Percentiles rank a stretch among this genome's conserved stretches.
Conservation (phyloP, 495 filamentous ascomycete species). For the Cudoniella acicularis region DNA sequence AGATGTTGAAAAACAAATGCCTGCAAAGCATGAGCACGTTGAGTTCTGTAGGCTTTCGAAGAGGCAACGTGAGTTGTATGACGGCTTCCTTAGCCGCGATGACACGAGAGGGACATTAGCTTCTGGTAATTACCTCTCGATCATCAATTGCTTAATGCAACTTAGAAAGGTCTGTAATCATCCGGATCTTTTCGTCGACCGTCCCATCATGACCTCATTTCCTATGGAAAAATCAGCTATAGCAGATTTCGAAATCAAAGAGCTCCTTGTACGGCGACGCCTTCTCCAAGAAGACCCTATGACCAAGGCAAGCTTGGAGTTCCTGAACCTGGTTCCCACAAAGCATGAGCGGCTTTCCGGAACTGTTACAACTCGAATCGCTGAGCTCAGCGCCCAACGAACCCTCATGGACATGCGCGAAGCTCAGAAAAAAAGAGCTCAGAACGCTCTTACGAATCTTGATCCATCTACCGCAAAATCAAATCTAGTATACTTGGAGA, state of each 20-base stretch:
- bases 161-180: constrained; percentile 98
- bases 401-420: constrained; percentile 59
- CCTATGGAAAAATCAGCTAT: constrained; percentile 81
- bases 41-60: constrained; percentile 93
- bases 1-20: constrained; percentile 99
- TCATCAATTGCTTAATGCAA: constrained; percentile 98
- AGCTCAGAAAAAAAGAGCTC: constrained; percentile 58
- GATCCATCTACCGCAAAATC: constrained; percentile 61
- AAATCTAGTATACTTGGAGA: constrained; percentile 68
- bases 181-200: constrained; percentile 95
- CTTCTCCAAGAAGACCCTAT: constrained; percentile 64
- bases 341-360: constrained; percentile 63
- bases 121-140: constrained; percentile 96
- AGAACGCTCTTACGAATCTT: constrained; percentile 55
- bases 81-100: constrained; percentile 92
- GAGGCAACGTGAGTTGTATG: constrained; percentile 90
- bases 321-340: constrained; percentile 78
- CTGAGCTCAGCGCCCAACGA: constrained; percentile 59
- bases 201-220: constrained; percentile 95
- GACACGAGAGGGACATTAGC: constrained; percentile 83
- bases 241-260: constrained; percentile 75
- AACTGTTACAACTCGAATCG: constrained; percentile 57
- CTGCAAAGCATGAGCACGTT: constrained; percentile 94
- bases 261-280: constrained; percentile 63
- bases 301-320: constrained; percentile 63